Base-by-base conservation (phyloP, 2,329 filamentous ascomycete genomes). In the Mollisia scopiformis region DNA sequence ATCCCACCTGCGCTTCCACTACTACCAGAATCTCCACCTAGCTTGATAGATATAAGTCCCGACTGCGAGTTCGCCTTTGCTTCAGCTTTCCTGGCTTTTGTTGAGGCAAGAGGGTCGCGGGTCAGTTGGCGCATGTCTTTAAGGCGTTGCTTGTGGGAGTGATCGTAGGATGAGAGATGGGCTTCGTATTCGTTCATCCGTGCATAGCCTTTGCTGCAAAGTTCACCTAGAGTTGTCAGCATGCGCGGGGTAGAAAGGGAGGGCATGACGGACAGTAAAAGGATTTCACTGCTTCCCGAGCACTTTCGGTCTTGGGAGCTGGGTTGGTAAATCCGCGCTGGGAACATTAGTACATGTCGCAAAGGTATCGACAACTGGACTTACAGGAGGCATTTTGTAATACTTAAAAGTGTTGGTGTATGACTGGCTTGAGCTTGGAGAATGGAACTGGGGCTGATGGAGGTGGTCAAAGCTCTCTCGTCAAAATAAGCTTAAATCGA, bases 161-260 rank as follows among this genome's bases (percentile, higher is more conserved):
- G 95, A 74, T 98, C 95, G 76, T 98, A 98, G 71, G 91, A 95
- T 65, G 88, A 88, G 59, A 97, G 91, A 75, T 99, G 95, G 7
- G 93, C 90, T 76, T 98, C 94, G 75, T 96, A 97, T 75, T 98
- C 94, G 73, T 96, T 94, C 83, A 96, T 94, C 58, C 95, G 92
- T 1, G 89, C 88, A 78, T 98, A 99, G 70, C 93, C 94, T 78
- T 98, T 98, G 66, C 90, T 88, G 80, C 95, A 98, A 57, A 98
- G 85, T 41, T 88, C 85, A 80, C 87, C 81, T 81, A 59, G 2
- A 1, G 7, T 35, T 28, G 56, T 66, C 39, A 68, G 63, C 43
- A 41, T 56, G 49, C 11, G 35, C 30, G 25, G 6, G 28, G 27
- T 11, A 27, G 39, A 39, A 52, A 49, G 47, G 33, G 43, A 25